Base-by-base conservation (phyloP, 176 grass and related monocot genomes). In the Oryza coarctata region DNA sequence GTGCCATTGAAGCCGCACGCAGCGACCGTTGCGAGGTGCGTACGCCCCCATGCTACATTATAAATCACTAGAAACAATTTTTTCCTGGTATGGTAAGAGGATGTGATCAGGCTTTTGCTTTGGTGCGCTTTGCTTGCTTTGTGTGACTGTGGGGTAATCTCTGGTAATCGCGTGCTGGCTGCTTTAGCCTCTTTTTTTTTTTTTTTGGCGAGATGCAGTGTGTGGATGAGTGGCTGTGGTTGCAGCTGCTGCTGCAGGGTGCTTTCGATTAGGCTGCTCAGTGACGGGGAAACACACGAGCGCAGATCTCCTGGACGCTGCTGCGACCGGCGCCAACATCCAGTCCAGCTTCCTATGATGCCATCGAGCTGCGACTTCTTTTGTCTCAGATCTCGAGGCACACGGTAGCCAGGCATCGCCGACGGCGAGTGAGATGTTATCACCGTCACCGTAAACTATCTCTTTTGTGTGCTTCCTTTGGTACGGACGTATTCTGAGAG, bases 281-380 rank as follows among this genome's bases (percentile, higher is more conserved):
- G n/a, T 20, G 15, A 12, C 29, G 73, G 73, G 83, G 83, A 86
- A 89, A 82, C 88, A 86, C 78, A 74, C 45, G 70, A 74, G 82
- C 82, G 62, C 70, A 26, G 62, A 88, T 88, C 81, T 84, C 75
- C 76, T 75, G 75, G 35, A 2, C 63, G 29, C 52, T 84, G 76
- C 81, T 55, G 18, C 39, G 18, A 18, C 57, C 3, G 43, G 23
- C 32, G 29, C 71, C 82, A n/a, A 36, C 82, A 84, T 75, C 76
- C 30, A 81, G 30, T 55, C 23, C 41, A 25, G 28, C 9, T 6
- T 55, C 32, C 77, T 3, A 68, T 58, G 32, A 20, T 69, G 38
- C 29, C 26, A 60, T 75, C 23, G 73, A 77, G 29, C 35, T 34
- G 47, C 74, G 22, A 27, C 43, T 27, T 77, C 75, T 75, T 64